These are phyloP conservation scores for Coemansia sp. DNA, from an alignment of 192 early-diverging fungal genomes.

Conservation along the genomic window DNA sequence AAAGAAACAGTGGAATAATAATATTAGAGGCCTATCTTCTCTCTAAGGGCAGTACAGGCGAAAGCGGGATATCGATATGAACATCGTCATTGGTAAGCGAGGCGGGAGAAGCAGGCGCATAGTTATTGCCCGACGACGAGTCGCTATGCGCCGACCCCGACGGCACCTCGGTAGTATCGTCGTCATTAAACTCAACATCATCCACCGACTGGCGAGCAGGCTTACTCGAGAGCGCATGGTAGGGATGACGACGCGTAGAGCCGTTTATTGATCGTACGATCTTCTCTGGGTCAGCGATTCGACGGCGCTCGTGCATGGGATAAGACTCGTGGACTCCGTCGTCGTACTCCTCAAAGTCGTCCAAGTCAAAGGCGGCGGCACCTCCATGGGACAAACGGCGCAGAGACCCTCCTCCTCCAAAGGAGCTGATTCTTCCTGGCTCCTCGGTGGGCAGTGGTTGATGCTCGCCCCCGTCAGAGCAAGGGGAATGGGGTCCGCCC, in stretches of 20 bases:
- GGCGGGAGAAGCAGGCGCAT: conserved; percentile 33
- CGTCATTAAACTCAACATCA: conserved; percentile 20
- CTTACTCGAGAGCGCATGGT: conserved; percentile 12
- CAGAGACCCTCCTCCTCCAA: conserved; percentile 17
- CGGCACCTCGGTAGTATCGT: conserved; percentile 42
- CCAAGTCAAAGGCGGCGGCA: conserved; percentile 39
- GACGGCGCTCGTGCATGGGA: conserved; percentile 51
- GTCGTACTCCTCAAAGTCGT: conserved; percentile 44
- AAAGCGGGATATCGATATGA: conserved; percentile 49
- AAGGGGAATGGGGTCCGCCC: conserved; percentile 10
- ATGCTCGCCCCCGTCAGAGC: conserved; percentile 26
- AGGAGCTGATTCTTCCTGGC: conserved; percentile 40
- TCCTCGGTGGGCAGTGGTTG: conserved; percentile 55
- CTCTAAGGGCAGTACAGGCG: conserved; percentile 28
- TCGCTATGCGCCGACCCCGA: conserved; percentile 48
- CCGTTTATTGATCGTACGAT: conserved; percentile 2
- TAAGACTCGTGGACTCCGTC: conserved; percentile 35
- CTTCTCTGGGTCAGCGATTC: conserved; percentile 43
- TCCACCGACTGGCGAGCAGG: background rate
- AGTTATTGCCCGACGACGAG: conserved; percentile 32
- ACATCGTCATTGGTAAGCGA: conserved; percentile 26
- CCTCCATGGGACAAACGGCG: conserved; percentile 26
- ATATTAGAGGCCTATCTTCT: background rate
- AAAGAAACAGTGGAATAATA: background rate
- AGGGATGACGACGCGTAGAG: conserved; percentile 24